A percentile compares a stretch with the other conserved stretches of the same genome.
Evolutionary conservation across 495 filamentous ascomycete genomes (phyloP).

Genomic region (Neurospora sp.): DNA sequence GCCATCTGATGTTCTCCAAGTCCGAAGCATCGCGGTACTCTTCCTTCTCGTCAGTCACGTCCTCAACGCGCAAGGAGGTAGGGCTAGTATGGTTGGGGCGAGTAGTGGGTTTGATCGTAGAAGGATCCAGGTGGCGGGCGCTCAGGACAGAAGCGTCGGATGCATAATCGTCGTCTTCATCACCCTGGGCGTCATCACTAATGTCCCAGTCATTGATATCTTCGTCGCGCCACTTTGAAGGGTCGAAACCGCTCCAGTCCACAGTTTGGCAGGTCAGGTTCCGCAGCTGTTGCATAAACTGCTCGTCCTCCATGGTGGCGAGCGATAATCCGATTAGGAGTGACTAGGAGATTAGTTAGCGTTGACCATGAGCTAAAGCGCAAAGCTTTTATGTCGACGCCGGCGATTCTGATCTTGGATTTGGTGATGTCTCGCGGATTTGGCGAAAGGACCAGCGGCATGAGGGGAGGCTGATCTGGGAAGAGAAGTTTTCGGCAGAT

Average conservation of each 20-base stretch:
- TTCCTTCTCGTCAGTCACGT: conserved; percentile 3
- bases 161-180: neutral
- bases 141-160: conserved; percentile 13
- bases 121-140: conserved; percentile 4
- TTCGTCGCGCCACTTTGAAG: conserved; percentile 6
- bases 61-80: neutral
- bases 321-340: neutral
- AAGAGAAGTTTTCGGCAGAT: neutral
- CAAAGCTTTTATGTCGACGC: neutral
- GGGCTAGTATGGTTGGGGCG: neutral
- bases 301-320: conserved; percentile 3
- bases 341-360: neutral
- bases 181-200: neutral
- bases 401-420: neutral
- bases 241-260: conserved; percentile 10
- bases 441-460: neutral
- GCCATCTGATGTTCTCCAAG: conserved; percentile 12
- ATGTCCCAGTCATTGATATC: neutral
- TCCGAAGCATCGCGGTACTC: neutral
- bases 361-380: neutral
- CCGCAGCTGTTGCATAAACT: conserved; percentile 5
- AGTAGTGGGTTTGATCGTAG: neutral
- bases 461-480: neutral
- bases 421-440: neutral
- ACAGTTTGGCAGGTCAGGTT: conserved; percentile 5